Percentiles rank a stretch among this genome's conserved stretches.
phyloP scores from a whole-genome alignment of 768 basidiomycete genomes.

The Boletus fagicola region DNA sequence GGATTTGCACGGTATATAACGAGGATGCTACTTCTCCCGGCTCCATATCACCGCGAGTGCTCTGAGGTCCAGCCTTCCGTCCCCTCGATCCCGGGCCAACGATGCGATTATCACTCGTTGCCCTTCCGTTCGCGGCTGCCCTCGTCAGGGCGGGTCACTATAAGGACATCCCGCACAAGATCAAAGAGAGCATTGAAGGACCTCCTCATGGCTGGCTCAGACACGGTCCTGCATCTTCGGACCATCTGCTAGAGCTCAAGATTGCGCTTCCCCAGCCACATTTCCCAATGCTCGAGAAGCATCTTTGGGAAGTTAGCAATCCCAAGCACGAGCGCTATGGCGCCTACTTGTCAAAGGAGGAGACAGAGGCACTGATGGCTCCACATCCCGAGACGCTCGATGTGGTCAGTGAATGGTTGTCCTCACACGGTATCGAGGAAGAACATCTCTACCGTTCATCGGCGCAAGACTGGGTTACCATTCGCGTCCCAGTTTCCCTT shows the following conservation, averaged over 20 bases:
- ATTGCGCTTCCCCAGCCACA: slow-evolving; percentile 56
- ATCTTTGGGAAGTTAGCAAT: slow-evolving; percentile 57
- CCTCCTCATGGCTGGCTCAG: slow-evolving; percentile 51
- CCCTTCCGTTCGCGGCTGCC: slow-evolving; percentile 11
- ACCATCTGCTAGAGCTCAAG: slow-evolving; percentile 52
- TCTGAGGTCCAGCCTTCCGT: neutral
- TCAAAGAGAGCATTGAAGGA: slow-evolving; percentile 49
- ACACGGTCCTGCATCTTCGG: slow-evolving; percentile 41
- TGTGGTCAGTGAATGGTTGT: slow-evolving; percentile 61
- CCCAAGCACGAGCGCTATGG: slow-evolving; percentile 56
- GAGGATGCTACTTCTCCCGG: neutral
- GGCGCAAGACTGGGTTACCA: slow-evolving; percentile 67
- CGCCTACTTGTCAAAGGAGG: slow-evolving; percentile 57
- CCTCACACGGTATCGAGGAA: slow-evolving; percentile 50
- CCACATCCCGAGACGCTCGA: slow-evolving; percentile 54
- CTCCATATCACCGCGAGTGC: neutral
- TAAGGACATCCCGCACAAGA: slow-evolving; percentile 23
- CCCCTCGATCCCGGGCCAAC: neutral
- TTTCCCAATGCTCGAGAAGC: slow-evolving; percentile 48
- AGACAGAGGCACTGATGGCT: slow-evolving; percentile 60
- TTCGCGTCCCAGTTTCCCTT: slow-evolving; percentile 53
- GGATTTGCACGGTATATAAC: slow-evolving; percentile 11
- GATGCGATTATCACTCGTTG: slow-evolving; percentile 16
- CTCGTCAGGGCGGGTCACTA: slow-evolving; percentile 12
- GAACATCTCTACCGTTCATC: slow-evolving; percentile 52